These are phyloP conservation scores for Kodamaea jinghongensis DNA, from an alignment of 805 yeast genomes.

Conservation along the genomic window DNA sequence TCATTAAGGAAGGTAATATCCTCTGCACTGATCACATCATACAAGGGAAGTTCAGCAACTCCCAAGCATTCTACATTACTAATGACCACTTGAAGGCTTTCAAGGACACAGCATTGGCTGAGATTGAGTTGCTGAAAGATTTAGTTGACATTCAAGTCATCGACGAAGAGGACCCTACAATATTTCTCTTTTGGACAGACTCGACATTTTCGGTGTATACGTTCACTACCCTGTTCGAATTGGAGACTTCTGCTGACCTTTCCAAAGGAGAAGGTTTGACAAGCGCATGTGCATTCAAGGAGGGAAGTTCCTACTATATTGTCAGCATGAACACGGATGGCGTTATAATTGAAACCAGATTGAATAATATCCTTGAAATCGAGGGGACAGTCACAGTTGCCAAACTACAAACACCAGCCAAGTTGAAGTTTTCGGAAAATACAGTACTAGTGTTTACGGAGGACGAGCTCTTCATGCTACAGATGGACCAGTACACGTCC, in stretches of 20 bases:
- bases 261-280: no score
- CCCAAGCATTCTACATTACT: no score
- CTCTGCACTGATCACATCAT: no score
- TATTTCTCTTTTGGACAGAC: no score
- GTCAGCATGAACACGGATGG: slow-evolving; percentile 9
- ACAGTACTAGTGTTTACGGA: background rate
- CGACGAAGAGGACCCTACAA: no score
- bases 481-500: slow-evolving; percentile 1
- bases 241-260: background rate
- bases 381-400: slow-evolving; percentile 1
- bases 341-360: slow-evolving; percentile 4
- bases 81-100: no score
- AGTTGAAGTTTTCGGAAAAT: background rate
- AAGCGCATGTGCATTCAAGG: background rate
- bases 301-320: background rate
- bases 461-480: slow-evolving; percentile 2
- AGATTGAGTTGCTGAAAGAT: no score
- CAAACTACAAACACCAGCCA: slow-evolving; percentile 4
- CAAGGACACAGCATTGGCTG: no score
- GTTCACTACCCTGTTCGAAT: background rate
- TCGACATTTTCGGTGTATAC: background rate
- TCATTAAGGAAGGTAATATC: no score
- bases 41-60: no score
- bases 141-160: no score
- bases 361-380: background rate